A percentile compares a stretch with the other conserved stretches of the same genome.
phyloP scores from a whole-genome alignment of 768 basidiomycete species.

The Pleurotus cornucopiae region DNA sequence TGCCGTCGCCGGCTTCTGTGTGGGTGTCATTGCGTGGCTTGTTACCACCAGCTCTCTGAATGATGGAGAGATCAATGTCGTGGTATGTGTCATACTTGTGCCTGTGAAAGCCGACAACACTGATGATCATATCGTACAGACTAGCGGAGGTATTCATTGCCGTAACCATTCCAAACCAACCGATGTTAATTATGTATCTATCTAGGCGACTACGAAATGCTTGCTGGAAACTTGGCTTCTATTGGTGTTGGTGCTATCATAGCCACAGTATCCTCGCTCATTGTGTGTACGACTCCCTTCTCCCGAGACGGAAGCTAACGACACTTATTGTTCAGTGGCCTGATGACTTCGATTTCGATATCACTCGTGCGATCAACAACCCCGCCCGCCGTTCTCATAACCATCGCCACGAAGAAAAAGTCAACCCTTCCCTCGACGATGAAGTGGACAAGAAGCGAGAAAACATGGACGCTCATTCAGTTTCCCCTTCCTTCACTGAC shows the following conservation, averaged over 20 bases:
- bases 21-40: constrained; percentile 80
- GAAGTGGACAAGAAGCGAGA: constrained; percentile 38
- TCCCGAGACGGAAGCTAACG: not conserved
- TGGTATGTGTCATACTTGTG: constrained; percentile 30
- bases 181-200: not conserved
- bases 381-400: constrained; percentile 13
- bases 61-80: constrained; percentile 65
- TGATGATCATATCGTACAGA: constrained; percentile 11
- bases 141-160: constrained; percentile 21
- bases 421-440: constrained; percentile 16
- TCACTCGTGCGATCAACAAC: constrained; percentile 74
- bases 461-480: constrained; percentile 15
- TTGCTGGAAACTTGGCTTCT: constrained; percentile 85
- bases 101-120: not conserved
- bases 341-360: constrained; percentile 77
- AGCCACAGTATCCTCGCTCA: constrained; percentile 55
- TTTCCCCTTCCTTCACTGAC: constrained; percentile 30
- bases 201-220: constrained; percentile 62
- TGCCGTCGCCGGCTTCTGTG: constrained; percentile 60
- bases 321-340: constrained; percentile 49
- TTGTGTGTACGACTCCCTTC: constrained; percentile 37
- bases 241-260: constrained; percentile 81
- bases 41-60: constrained; percentile 74
- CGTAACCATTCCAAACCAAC: not conserved
- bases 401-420: constrained; percentile 16